These are phyloP conservation scores for Penicillium janthinellum DNA, from an alignment of 2,329 filamentous ascomycete species.

Conservation along the genomic window DNA sequence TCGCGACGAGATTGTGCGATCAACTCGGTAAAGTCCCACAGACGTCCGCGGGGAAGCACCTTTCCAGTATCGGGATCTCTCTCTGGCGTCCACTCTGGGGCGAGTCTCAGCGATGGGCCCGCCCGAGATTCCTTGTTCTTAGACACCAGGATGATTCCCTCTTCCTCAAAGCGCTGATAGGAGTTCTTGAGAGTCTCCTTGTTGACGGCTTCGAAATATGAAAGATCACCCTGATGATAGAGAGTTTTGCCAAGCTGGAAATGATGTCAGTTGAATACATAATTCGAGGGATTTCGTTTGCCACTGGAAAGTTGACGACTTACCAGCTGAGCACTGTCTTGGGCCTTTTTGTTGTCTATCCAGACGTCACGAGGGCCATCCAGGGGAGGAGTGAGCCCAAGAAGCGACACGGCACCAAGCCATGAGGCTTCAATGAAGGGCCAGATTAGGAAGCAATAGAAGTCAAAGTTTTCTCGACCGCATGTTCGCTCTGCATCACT, in stretches of 20 bases:
- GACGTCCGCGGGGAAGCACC: constrained; percentile 69
- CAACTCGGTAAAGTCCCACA: constrained; percentile 91
- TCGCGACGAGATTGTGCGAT: constrained; percentile 82
- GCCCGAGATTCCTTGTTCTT: constrained; percentile 60
- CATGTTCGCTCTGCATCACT: constrained; percentile 72
- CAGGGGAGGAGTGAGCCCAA: constrained; percentile 77
- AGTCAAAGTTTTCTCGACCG: constrained; percentile 94
- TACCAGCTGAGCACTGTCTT: constrained; percentile 79
- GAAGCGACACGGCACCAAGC: constrained; percentile 84
- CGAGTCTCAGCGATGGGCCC: constrained; percentile 61
- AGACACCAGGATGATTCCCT: constrained; percentile 78
- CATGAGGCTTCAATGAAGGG: constrained; percentile 94
- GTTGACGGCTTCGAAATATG: constrained; percentile 97
- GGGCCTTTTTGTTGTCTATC: constrained; percentile 75
- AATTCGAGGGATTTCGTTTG: not conserved
- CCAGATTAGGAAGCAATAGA: constrained; percentile 99
- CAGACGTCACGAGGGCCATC: constrained; percentile 66
- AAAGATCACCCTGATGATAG: constrained; percentile 95
- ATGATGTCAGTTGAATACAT: constrained; percentile 15
- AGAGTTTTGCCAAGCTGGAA: constrained; percentile 84
- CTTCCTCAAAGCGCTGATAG: constrained; percentile 83
- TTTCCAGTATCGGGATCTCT: constrained; percentile 63
- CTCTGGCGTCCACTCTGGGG: constrained; percentile 72
- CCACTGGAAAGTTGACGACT: constrained; percentile 41
- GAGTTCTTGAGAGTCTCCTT: constrained; percentile 96